A percentile compares a stretch with the other conserved stretches of the same genome.
These are phyloP conservation scores for Suillus paluster DNA, from an alignment of 768 basidiomycete species.

Conservation along the genomic window DNA sequence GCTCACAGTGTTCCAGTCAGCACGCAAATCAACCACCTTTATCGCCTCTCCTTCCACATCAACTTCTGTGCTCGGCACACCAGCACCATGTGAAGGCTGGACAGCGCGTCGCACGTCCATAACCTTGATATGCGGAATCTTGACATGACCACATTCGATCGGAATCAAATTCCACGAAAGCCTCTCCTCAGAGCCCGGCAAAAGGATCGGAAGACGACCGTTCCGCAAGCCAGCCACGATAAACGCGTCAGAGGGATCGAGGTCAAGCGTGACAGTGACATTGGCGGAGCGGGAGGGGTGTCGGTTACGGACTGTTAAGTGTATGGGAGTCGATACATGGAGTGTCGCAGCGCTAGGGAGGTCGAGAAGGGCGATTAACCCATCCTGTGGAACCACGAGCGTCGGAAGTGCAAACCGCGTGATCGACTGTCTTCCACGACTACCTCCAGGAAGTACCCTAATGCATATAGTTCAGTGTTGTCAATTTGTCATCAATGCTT, in stretches of 20 bases:
- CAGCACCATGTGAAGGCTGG: slow-evolving; percentile 29
- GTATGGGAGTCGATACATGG: slow-evolving; percentile 61
- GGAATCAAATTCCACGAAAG: slow-evolving; percentile 74
- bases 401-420: slow-evolving; percentile 63
- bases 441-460: slow-evolving; percentile 53
- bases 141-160: slow-evolving; percentile 72
- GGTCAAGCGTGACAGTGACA: slow-evolving; percentile 73
- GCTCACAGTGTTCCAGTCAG: slow-evolving; percentile 36
- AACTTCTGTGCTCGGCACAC: slow-evolving; percentile 30
- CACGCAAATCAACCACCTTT: slow-evolving; percentile 56
- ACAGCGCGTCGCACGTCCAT: slow-evolving; percentile 50
- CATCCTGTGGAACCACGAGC: slow-evolving; percentile 62
- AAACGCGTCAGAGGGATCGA: slow-evolving; percentile 71
- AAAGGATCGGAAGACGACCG: slow-evolving; percentile 69
- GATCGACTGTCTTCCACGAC: slow-evolving; percentile 48
- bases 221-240: slow-evolving; percentile 77
- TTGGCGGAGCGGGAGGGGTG: slow-evolving; percentile 68
- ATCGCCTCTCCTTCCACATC: slow-evolving; percentile 51
- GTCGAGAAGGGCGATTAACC: slow-evolving; percentile 66
- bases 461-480: neutral
- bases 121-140: slow-evolving; percentile 65
- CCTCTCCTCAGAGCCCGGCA: slow-evolving; percentile 71
- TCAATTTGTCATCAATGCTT: neutral
- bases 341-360: slow-evolving; percentile 66
- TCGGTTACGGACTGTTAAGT: slow-evolving; percentile 67